Conservation (phyloP, 768 basidiomycete species). For the Astraeus odoratus region DNA sequence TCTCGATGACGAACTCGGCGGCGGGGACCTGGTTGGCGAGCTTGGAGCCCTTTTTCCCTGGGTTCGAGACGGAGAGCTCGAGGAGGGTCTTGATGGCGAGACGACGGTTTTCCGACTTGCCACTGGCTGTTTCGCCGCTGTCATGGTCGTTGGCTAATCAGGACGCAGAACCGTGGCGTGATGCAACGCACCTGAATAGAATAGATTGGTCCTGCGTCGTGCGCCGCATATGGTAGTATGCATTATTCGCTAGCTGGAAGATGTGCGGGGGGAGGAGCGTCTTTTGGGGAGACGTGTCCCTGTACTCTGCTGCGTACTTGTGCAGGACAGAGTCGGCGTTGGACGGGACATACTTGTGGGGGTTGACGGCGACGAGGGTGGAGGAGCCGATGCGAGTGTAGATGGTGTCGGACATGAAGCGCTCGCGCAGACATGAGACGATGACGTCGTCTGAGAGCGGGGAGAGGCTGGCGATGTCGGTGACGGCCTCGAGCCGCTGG, state of each 20-base stretch:
- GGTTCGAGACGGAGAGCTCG: slow-evolving; percentile 81
- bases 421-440: slow-evolving; percentile 77
- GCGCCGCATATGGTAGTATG: slow-evolving; percentile 93
- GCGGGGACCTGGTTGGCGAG: slow-evolving; percentile 82
- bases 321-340: slow-evolving; percentile 81
- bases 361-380: slow-evolving; percentile 81
- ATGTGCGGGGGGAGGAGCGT: slow-evolving; percentile 73
- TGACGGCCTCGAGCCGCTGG: slow-evolving; percentile 65
- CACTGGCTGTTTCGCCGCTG: slow-evolving; percentile 89
- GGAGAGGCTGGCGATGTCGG: slow-evolving; percentile 62
- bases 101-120: slow-evolving; percentile 87
- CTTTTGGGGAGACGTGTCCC: slow-evolving; percentile 62
- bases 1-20: slow-evolving; percentile 91
- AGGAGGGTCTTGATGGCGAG: slow-evolving; percentile 89
- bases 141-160: slow-evolving; percentile 1
- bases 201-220: slow-evolving; percentile 92
- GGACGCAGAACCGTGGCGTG: background rate
- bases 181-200: slow-evolving; percentile 63
- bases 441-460: slow-evolving; percentile 77
- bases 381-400: slow-evolving; percentile 72
- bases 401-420: slow-evolving; percentile 78
- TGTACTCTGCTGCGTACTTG: slow-evolving; percentile 82
- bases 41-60: slow-evolving; percentile 92
- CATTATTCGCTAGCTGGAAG: slow-evolving; percentile 84
- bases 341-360: slow-evolving; percentile 80